Percentiles rank a stretch among this genome's conserved stretches.
These are phyloP conservation scores for Punctularia strigosozonata DNA, from an alignment of 768 basidiomycete species.

Conservation along the genomic window DNA sequence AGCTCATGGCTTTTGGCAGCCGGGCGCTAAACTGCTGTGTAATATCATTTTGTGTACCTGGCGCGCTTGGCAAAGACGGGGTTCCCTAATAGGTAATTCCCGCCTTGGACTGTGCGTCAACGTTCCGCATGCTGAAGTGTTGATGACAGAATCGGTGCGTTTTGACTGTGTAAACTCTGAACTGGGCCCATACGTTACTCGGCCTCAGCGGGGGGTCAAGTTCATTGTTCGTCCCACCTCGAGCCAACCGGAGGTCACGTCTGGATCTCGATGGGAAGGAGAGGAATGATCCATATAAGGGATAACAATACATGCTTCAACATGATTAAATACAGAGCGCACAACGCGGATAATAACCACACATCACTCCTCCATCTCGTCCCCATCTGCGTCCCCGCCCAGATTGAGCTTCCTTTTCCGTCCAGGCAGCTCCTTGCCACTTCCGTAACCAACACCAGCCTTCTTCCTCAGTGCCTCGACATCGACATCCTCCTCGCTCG, in stretches of 20 bases:
- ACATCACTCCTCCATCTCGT: conserved; percentile 17
- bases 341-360: not conserved
- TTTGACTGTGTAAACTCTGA: not conserved
- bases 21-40: no score
- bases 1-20: not conserved
- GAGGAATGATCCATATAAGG: not conserved
- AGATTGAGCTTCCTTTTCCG: conserved; percentile 60
- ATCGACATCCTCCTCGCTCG: conserved; percentile 55
- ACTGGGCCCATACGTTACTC: not conserved
- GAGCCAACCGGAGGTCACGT: not conserved
- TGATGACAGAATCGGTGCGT: not conserved
- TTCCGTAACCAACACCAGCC: conserved; percentile 68
- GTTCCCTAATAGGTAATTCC: no score
- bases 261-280: not conserved
- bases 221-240: not conserved
- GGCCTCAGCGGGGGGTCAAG: not conserved
- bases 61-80: no score
- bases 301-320: no score
- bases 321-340: not conserved
- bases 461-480: conserved; percentile 67
- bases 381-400: conserved; percentile 26
- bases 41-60: no score
- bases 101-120: no score
- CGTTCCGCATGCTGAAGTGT: not conserved
- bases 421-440: conserved; percentile 59